These are phyloP conservation scores for Aspergillus haitiensis DNA, from an alignment of 495 filamentous ascomycete genomes.

Conservation along the genomic window DNA sequence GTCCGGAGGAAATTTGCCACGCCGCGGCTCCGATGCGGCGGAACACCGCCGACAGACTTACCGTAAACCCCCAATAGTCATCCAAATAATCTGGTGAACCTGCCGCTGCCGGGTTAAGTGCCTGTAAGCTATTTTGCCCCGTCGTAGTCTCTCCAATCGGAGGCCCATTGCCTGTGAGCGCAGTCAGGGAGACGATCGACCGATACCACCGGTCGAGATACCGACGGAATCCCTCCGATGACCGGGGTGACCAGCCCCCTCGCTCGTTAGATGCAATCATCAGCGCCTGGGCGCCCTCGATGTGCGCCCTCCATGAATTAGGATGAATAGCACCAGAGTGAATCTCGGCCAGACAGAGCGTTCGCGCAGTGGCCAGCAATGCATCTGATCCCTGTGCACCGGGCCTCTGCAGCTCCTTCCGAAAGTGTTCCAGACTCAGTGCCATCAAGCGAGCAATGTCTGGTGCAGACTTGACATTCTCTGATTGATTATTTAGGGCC, in stretches of 20 bases:
- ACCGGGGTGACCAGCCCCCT: constrained; percentile 32
- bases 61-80: constrained; percentile 51
- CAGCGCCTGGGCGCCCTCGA: constrained; percentile 46
- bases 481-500: constrained; percentile 45
- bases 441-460: constrained; percentile 49
- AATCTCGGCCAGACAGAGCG: constrained; percentile 50
- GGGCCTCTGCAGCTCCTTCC: constrained; percentile 44
- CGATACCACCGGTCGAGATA: constrained; percentile 50
- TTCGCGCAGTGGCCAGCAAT: constrained; percentile 48
- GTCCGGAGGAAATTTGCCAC: constrained; percentile 37
- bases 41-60: constrained; percentile 44
- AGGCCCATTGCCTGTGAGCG: constrained; percentile 48
- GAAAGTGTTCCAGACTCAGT: constrained; percentile 48
- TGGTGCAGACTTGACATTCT: constrained; percentile 44
- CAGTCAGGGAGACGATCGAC: constrained; percentile 49
- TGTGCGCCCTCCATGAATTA: constrained; percentile 49
- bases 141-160: constrained; percentile 37
- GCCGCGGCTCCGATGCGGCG: constrained; percentile 45
- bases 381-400: constrained; percentile 40
- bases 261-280: constrained; percentile 36
- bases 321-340: constrained; percentile 50
- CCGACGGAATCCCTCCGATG: constrained; percentile 41
- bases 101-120: constrained; percentile 19
- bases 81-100: constrained; percentile 44
- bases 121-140: constrained; percentile 23